These are phyloP conservation scores for Talinum fruticosum DNA, from an alignment of 148 eudicot species.

Conservation along the genomic window DNA sequence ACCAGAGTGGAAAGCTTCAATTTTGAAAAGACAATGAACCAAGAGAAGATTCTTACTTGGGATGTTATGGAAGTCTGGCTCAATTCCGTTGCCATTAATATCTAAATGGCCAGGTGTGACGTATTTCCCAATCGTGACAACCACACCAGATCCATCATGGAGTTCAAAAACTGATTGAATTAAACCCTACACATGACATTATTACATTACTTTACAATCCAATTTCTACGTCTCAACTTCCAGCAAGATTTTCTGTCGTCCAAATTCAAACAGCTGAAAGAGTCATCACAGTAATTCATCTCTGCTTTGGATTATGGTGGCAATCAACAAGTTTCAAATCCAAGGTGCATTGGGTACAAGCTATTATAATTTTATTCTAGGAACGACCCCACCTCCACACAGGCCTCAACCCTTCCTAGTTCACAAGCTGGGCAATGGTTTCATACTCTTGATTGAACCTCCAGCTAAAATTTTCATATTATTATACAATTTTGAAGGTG, in stretches of 20 bases:
- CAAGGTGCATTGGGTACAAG: neutral
- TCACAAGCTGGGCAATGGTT: neutral
- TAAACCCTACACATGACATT: constrained; percentile 53
- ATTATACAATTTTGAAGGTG: neutral
- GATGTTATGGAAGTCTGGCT: constrained; percentile 69
- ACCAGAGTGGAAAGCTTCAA: neutral
- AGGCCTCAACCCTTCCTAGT: neutral
- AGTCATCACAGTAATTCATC: neutral
- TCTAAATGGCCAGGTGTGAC: constrained; percentile 79
- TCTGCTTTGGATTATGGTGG: neutral
- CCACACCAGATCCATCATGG: constrained; percentile 91
- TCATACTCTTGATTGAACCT: neutral
- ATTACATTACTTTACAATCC: neutral
- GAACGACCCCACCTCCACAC: neutral
- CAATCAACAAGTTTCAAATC: neutral
- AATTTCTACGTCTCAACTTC: neutral
- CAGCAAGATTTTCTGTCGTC: neutral
- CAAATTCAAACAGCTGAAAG: neutral
- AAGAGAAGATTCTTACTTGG: constrained; percentile 51
- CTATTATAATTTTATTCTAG: neutral
- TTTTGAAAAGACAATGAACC: neutral
- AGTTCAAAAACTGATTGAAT: constrained; percentile 97
- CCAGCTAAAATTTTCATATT: neutral
- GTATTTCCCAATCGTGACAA: constrained; percentile 87
- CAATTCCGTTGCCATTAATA: constrained; percentile 87